Evolutionary conservation across 2,329 filamentous ascomycete genomes (phyloP).

Genomic region (Scopulariopsis brevicaulis): DNA sequence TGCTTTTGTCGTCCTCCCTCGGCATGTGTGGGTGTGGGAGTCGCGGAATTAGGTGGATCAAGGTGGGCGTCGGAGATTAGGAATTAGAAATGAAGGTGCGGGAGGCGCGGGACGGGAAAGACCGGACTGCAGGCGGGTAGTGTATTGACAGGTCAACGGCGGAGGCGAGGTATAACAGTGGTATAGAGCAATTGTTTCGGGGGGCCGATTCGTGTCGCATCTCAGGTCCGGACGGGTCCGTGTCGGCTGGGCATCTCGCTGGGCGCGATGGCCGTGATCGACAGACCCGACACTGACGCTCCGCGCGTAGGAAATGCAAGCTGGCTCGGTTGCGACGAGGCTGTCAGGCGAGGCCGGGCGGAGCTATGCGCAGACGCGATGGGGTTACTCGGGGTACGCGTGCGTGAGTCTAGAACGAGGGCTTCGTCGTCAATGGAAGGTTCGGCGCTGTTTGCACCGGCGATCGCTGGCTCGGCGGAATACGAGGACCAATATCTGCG

Average conservation of each 20-base stretch:
- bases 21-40: background rate
- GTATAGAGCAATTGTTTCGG: conserved; percentile 2
- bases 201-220: conserved; percentile 2
- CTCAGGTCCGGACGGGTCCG: conserved; percentile 2
- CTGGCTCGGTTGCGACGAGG: background rate
- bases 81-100: conserved; percentile 5
- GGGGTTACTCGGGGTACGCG: background rate
- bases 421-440: background rate
- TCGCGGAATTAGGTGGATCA: background rate
- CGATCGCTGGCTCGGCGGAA: background rate
- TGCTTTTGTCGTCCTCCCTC: background rate
- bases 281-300: conserved; percentile 4
- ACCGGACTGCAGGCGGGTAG: conserved; percentile 1
- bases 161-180: background rate
- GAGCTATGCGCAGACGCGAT: background rate
- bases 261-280: conserved; percentile 6
- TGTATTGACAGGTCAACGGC: background rate
- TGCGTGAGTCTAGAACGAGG: background rate
- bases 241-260: conserved; percentile 3
- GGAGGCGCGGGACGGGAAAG: conserved; percentile 7
- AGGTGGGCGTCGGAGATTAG: background rate
- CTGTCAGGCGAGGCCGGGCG: background rate
- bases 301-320: background rate
- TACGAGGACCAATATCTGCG: background rate
- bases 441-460: background rate